Conservation (phyloP, 2,329 filamentous ascomycete genomes). For the Fusarium sacchari region DNA sequence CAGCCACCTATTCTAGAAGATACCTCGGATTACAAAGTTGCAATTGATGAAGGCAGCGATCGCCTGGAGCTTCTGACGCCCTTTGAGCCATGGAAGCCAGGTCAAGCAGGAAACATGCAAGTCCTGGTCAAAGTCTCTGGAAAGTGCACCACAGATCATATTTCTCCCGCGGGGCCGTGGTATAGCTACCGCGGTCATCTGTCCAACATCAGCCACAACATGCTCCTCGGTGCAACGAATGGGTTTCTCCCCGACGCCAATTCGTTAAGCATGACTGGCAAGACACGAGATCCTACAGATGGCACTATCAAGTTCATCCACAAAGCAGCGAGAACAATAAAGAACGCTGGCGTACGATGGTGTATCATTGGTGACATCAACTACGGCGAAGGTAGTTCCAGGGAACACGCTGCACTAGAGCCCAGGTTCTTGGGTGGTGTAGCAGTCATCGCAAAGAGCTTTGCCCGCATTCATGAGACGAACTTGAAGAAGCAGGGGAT, state of each 20-base stretch:
- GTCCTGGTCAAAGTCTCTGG: constrained; percentile 96
- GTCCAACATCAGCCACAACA: constrained; percentile 97
- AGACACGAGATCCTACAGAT: constrained; percentile 57
- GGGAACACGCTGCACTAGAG: constrained; percentile 89
- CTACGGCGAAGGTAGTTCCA: constrained; percentile 86
- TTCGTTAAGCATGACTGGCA: background rate
- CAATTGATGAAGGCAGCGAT: constrained; percentile 43
- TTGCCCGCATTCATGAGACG: constrained; percentile 92
- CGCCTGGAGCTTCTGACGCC: constrained; percentile 45
- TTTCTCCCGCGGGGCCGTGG: constrained; percentile 95
- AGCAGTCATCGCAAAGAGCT: constrained; percentile 82
- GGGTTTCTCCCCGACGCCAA: constrained; percentile 45
- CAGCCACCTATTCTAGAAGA: background rate
- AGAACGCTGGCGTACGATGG: background rate
- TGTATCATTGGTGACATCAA: constrained; percentile 51
- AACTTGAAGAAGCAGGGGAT: constrained; percentile 86
- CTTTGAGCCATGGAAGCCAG: constrained; percentile 40
- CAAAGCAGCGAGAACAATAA: background rate
- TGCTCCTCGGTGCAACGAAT: constrained; percentile 92
- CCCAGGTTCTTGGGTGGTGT: constrained; percentile 85
- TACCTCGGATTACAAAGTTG: background rate
- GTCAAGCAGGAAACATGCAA: constrained; percentile 66
- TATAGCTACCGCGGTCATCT: constrained; percentile 99
- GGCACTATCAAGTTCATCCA: constrained; percentile 65
- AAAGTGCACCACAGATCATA: constrained; percentile 97